Evolutionary conservation across 129 eudicot genomes (phyloP), one percentile per base, ranked within the genome.

Genomic region (Sambucus nigra): DNA sequence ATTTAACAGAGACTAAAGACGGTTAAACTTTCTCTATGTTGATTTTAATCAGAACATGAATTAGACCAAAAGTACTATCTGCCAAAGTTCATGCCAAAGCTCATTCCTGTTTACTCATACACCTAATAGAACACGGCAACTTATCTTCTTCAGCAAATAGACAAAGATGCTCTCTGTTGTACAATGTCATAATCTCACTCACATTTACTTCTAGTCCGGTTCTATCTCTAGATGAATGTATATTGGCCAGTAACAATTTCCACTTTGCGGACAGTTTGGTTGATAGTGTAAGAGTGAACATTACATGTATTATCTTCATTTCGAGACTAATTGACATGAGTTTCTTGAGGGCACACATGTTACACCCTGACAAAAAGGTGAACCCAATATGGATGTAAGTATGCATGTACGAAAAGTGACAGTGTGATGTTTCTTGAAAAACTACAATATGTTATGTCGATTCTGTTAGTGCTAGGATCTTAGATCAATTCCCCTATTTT

Each of bases 101-200:
- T 35, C 42, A 35, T 35, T 35, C 8, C 42, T n/a, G n/a, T 35
- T 35, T 35, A 35, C 13, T 7, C 42, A 35, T 7, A 35, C 13
- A 15, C 42, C 42, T 2, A 35, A 3, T 15, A 35, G 42, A 35
- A 7, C 42, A 35, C 13, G 1, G 8, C 13, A 12, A 35, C 12
- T 25, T 27, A 9, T n/a, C n/a, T n/a, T n/a, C n/a, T n/a, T n/a
- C n/a, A n/a, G n/a, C n/a, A n/a, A n/a, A n/a, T n/a, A n/a, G n/a
- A n/a, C n/a, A n/a, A n/a, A n/a, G n/a, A n/a, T n/a, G n/a, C n/a
- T n/a, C n/a, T n/a, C n/a, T n/a, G n/a, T n/a, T n/a, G n/a, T n/a
- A n/a, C n/a, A 54, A 54, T 54, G 29, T 27, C 57, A 29, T 29
- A 29, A 2, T 19, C 27, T 27, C 58, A 53, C 41, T 21, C 18